phyloP scores from a whole-genome alignment of 148 eudicot species.

The Limonium bicolor region DNA sequence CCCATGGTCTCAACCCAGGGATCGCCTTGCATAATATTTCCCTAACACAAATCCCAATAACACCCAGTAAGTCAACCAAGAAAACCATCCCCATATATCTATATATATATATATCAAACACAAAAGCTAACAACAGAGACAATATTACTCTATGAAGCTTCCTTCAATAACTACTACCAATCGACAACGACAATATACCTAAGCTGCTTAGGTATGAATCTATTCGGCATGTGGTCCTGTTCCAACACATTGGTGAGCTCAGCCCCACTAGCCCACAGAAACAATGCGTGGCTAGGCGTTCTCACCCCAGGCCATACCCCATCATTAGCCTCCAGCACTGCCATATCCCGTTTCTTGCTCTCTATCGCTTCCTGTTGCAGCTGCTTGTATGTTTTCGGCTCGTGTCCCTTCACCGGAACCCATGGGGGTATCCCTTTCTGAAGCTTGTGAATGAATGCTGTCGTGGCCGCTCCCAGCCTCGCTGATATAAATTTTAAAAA shows the following conservation, averaged over 20 bases:
- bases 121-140: neutral
- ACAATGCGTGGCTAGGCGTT: constrained; percentile 69
- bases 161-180: too few relatives aligned
- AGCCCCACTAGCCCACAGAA: constrained; percentile 92
- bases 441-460: constrained; percentile 66
- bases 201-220: constrained; percentile 60
- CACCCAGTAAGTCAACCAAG: constrained; percentile 2
- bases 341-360: constrained; percentile 69
- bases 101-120: too few relatives aligned
- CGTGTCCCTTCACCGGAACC: constrained; percentile 77
- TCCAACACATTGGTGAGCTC: constrained; percentile 68
- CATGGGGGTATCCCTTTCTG: constrained; percentile 75
- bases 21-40: constrained; percentile 37
- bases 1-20: constrained; percentile 91
- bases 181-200: constrained; percentile 33
- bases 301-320: constrained; percentile 87
- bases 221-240: constrained; percentile 87
- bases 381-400: constrained; percentile 63
- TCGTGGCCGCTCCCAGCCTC: constrained; percentile 78
- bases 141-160: too few relatives aligned
- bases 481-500: too few relatives aligned
- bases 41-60: constrained; percentile 23
- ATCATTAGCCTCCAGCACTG: constrained; percentile 68
- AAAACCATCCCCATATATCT: too few relatives aligned
- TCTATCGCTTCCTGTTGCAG: constrained; percentile 74